Base-by-base conservation (phyloP, 306 rosid genomes). In the Vicia faba region DNA sequence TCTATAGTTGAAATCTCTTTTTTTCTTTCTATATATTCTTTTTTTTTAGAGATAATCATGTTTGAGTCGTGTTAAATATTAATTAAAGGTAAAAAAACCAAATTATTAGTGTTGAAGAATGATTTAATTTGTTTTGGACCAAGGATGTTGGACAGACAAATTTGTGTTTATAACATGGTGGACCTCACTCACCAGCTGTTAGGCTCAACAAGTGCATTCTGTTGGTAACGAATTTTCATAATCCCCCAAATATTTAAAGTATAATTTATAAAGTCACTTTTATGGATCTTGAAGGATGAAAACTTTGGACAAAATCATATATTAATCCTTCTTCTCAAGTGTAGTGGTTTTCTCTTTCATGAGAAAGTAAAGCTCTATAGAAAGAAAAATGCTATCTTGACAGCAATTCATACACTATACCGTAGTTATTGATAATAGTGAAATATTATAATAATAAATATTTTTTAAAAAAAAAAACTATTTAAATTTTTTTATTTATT, bases 1-100 rank as follows among this genome's bases (percentile, higher is more conserved):
- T n/a, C n/a, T n/a, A n/a, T 49, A 51, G 63, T 57, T 74, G 81
- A 87, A 85, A 83, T 33, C 38, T 31, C 36, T 31, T 29, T 5
- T 29, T 29, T 29, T 29, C 33, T 29, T 29, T 29, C 6, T 4
- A 29, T 29, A 29, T 6, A 28, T 28, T 28, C 31, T 5, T 31
- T 31, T 31, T 31, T 31, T 31, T 6, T 31, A 33, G 8, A 33
- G 38, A 33, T 33, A 33, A 33, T 33, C 36, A 31, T 31, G 1
- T 5, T 31, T 31, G 36, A 31, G 36, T 31, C 8, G 2, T 31
- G 8, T 31, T 31, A 31, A 31, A 31, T 31, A 31, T 31, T 31
- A 6, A 31, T 31, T 31, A 31, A 0, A 31, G 16, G 4, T 8
- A 6, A 25, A 54, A 14, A 7, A 48, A 49, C 2, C 10, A 53